A percentile compares a stretch with the other conserved stretches of the same genome.
These are phyloP conservation scores for Amoeboaphelidium protococcarum DNA, from an alignment of 371 early-diverging fungal species.

Conservation along the genomic window DNA sequence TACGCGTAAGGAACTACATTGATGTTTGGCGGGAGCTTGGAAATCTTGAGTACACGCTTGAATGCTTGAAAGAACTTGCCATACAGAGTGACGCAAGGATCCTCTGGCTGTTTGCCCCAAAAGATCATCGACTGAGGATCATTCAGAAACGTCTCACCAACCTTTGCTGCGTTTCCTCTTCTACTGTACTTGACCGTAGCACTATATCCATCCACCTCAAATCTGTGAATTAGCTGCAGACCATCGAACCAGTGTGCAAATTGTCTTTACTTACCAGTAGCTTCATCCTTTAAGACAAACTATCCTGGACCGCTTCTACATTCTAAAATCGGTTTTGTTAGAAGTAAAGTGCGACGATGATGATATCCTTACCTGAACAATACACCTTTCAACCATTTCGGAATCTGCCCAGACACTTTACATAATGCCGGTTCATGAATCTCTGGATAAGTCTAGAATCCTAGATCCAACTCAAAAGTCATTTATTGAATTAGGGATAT, in stretches of 20 bases:
- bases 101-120: too few species aligned
- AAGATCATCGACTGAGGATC: too few species aligned
- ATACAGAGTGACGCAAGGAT: too few species aligned
- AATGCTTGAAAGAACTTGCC: too few species aligned
- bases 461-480: too few species aligned
- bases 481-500: too few species aligned
- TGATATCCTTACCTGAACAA: constrained; percentile 34
- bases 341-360: constrained; percentile 24
- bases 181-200: constrained; percentile 27
- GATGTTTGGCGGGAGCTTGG: constrained; percentile 11
- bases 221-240: constrained; percentile 26
- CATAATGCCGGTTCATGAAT: constrained; percentile 13
- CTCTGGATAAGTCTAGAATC: constrained; percentile 20
- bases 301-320: constrained; percentile 15
- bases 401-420: constrained; percentile 19
- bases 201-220: constrained; percentile 24
- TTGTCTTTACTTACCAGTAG: constrained; percentile 25
- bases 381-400: constrained; percentile 26
- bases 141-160: constrained; percentile 33
- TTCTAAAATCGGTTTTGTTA: background rate
- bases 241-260: constrained; percentile 44
- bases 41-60: too few species aligned
- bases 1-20: constrained; percentile 15
- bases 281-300: constrained; percentile 24
- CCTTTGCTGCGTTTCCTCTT: constrained; percentile 28